These are phyloP conservation scores for Medicago arabica DNA, from an alignment of 306 rosid genomes.

Conservation along the genomic window DNA sequence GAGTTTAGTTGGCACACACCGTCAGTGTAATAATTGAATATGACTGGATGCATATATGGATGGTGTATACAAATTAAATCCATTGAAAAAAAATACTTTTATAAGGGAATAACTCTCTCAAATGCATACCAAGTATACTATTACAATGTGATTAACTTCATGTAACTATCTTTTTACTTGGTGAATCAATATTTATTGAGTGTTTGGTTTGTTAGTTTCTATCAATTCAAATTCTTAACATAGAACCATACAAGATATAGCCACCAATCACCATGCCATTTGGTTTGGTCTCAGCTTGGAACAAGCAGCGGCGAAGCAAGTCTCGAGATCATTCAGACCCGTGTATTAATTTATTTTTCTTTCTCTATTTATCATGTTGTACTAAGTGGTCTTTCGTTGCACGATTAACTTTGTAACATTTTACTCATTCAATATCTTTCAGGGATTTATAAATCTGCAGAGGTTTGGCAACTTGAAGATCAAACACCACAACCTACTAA, in stretches of 20 bases:
- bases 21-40: too few relatives aligned
- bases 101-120: slow-evolving; percentile 26
- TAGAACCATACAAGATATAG: slow-evolving; percentile 37
- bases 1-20: too few relatives aligned
- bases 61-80: too few relatives aligned
- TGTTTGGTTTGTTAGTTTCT: slow-evolving; percentile 25
- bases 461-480: slow-evolving; percentile 77
- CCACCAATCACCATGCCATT: slow-evolving; percentile 63
- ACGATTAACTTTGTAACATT: too few relatives aligned
- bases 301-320: slow-evolving; percentile 76
- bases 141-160: slow-evolving; percentile 19
- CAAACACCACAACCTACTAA: slow-evolving; percentile 57
- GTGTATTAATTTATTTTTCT: slow-evolving; percentile 49
- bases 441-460: too few relatives aligned
- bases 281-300: slow-evolving; percentile 67
- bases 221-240: neutral
- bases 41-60: too few relatives aligned
- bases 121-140: slow-evolving; percentile 18
- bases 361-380: slow-evolving; percentile 4
- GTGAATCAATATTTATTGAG: slow-evolving; percentile 13
- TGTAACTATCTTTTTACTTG: neutral
- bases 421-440: too few relatives aligned
- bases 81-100: slow-evolving; percentile 4
- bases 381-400: too few relatives aligned
- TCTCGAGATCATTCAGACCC: slow-evolving; percentile 81